Base-by-base conservation (phyloP, 163 green algal species). In the Chloromonas sp. region DNA sequence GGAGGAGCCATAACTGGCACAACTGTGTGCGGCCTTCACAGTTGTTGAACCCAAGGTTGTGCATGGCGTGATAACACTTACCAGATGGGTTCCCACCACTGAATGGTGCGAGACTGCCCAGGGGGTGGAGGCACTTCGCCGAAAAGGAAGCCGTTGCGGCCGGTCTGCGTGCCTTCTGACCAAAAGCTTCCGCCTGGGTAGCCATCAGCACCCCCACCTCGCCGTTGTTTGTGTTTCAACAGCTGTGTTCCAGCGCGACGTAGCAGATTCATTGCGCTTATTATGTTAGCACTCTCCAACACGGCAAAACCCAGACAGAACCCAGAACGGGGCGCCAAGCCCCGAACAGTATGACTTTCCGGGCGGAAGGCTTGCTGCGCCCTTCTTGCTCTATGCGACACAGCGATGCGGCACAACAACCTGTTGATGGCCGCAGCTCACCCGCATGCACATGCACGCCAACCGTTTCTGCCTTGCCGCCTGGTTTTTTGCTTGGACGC, bases 71-170 rank as follows among this genome's bases (percentile, higher is more conserved):
- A 15, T 61, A 66, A n/a, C 58, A 80, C 94, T 93, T 84, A 98
- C 95, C 93, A 98, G 14, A 90, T 91, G 0, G 90, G 90, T 89
- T 98, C 95, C 95, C 95, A 98, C 81, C 91, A 94, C 87, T 98
- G 94, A 89, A 90, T 94, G 61, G 95, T 93, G 3, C 95, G 89
- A 14, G 85, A 87, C 85, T 97, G 88, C 0, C 95, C 95, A 15
- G 94, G 86, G 0, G 92, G 87, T 14, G 90, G 94, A 14, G 95
- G 95, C 8, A 94, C 93, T 86, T 98, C 95, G 36, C 92, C 93
- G 80, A 98, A 98, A 1, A 98, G 85, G 79, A 95, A 92, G 58
- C 95, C 95, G 71, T 95, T 93, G 11, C 85, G 81, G 14, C 89
- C 90, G 5, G 95, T 94, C 71, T 95, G 89, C n/a, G 92, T 93